A percentile compares a stretch with the other conserved stretches of the same genome.
phyloP scores from a whole-genome alignment of 768 basidiomycete genomes.

The Suillus weaverae region DNA sequence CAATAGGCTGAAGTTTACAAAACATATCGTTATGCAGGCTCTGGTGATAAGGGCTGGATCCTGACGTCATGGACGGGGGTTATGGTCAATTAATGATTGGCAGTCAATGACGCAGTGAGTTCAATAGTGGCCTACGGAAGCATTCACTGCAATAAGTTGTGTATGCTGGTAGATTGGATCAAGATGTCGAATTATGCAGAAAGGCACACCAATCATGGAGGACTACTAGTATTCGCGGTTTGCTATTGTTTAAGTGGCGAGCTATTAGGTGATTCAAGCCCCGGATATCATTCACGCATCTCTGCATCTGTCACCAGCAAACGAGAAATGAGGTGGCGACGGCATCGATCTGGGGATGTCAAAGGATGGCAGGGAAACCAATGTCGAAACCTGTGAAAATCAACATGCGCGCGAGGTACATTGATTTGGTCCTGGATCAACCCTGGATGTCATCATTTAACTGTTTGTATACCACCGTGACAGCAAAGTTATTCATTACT shows the following conservation, averaged over 20 bases:
- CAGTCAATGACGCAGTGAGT: constrained; percentile 76
- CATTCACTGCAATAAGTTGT: constrained; percentile 51
- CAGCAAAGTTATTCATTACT: too few species aligned
- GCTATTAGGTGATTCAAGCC: constrained; percentile 53
- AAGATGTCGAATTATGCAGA: too few species aligned
- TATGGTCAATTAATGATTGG: constrained; percentile 33
- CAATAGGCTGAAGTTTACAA: constrained; percentile 82
- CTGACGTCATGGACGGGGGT: constrained; percentile 67
- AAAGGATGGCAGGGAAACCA: constrained; percentile 74
- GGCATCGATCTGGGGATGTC: constrained; percentile 42
- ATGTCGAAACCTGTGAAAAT: constrained; percentile 82
- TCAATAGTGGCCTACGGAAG: not conserved
- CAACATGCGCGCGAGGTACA: constrained; percentile 78
- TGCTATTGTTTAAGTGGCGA: constrained; percentile 73
- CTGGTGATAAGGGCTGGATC: constrained; percentile 74
- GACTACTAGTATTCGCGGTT: constrained; percentile 85
- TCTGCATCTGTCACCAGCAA: constrained; percentile 43
- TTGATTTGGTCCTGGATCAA: constrained; percentile 39
- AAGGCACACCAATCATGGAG: constrained; percentile 89
- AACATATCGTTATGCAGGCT: constrained; percentile 66
- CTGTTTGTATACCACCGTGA: not conserved
- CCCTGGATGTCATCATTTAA: not conserved
- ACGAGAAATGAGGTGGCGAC: constrained; percentile 50
- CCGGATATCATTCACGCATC: constrained; percentile 10
- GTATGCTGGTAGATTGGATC: constrained; percentile 77